These are phyloP conservation scores for Arxiozyma slooffiae DNA, from an alignment of 1,139 yeast genomes.

Conservation along the genomic window DNA sequence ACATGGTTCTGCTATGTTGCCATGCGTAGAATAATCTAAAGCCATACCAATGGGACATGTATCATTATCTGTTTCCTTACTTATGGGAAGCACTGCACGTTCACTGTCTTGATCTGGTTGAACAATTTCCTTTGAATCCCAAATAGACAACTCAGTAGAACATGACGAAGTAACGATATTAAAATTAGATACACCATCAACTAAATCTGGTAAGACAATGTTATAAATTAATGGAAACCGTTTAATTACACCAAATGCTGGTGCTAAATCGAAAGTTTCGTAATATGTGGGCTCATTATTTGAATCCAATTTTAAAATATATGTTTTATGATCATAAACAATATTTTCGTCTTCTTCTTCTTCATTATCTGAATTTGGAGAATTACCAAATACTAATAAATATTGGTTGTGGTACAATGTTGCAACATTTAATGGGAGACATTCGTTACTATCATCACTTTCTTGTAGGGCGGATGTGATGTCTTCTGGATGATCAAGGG, in stretches of 20 bases:
- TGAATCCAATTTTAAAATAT: constrained; percentile 12
- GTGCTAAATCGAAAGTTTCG: constrained; percentile 44
- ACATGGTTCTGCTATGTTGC: constrained; percentile 44
- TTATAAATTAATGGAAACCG: constrained; percentile 45
- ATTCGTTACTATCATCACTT: constrained; percentile 8
- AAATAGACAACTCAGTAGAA: constrained; percentile 50
- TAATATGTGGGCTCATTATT: constrained; percentile 16
- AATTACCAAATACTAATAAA: constrained; percentile 19
- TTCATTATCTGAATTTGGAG: constrained; percentile 3
- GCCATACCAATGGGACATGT: constrained; percentile 62
- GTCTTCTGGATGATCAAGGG: constrained; percentile 13
- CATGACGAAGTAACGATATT: constrained; percentile 48
- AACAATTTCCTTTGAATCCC: constrained; percentile 29
- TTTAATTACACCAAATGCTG: constrained; percentile 47
- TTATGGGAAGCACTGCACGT: constrained; percentile 63
- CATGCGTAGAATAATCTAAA: constrained; percentile 44
- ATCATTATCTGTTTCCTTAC: constrained; percentile 54
- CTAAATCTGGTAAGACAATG: constrained; percentile 39
- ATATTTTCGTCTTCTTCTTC: constrained; percentile 17
- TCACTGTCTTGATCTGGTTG: constrained; percentile 54
- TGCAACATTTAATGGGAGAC: constrained; percentile 15
- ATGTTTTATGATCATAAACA: constrained; percentile 20
- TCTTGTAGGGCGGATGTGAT: constrained; percentile 10
- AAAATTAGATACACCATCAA: constrained; percentile 30
- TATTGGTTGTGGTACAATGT: constrained; percentile 11